Percentiles rank a stretch among this genome's conserved stretches.
Conservation (phyloP, 2,329 filamentous ascomycete genomes). For the Ceratocystis harringtonii region DNA sequence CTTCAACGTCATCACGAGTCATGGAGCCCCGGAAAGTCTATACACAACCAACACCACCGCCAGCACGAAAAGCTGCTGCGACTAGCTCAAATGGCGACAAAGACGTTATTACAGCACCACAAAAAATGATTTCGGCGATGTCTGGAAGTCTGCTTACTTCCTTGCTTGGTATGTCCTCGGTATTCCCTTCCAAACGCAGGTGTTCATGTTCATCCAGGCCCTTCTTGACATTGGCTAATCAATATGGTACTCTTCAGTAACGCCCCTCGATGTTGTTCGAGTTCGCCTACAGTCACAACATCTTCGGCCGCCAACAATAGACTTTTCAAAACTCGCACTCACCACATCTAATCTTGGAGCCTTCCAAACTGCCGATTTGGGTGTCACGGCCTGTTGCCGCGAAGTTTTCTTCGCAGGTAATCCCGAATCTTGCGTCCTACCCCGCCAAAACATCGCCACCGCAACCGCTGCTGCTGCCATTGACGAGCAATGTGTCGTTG, state of each 20-base stretch:
- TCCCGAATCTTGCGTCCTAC: slow-evolving; percentile 65
- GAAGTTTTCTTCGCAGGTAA: slow-evolving; percentile 95
- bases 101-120: slow-evolving; percentile 59
- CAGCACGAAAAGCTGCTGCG: not conserved
- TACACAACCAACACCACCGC: not conserved
- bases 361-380: slow-evolving; percentile 63
- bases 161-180: slow-evolving; percentile 51
- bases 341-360: slow-evolving; percentile 41
- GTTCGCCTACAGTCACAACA: slow-evolving; percentile 82
- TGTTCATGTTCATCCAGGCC: not conserved
- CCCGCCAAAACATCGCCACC: slow-evolving; percentile 32
- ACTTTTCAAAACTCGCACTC: slow-evolving; percentile 41
- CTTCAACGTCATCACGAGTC: not conserved
- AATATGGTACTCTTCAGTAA: slow-evolving; percentile 42
- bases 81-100: slow-evolving; percentile 22
- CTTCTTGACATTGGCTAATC: slow-evolving; percentile 3
- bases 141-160: slow-evolving; percentile 83
- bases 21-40: not conserved
- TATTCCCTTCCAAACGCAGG: not conserved
- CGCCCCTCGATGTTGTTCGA: slow-evolving; percentile 89
- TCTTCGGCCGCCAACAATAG: slow-evolving; percentile 34
- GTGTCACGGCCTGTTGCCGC: slow-evolving; percentile 85
- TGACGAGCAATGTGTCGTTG: slow-evolving; percentile 60
- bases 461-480: slow-evolving; percentile 29
- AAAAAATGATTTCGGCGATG: slow-evolving; percentile 92